Percentiles rank a stretch among this genome's conserved stretches.
These are phyloP conservation scores for Cryptococcus amylolentus DNA, from an alignment of 1,284 basidiomycete species.

Conservation along the genomic window DNA sequence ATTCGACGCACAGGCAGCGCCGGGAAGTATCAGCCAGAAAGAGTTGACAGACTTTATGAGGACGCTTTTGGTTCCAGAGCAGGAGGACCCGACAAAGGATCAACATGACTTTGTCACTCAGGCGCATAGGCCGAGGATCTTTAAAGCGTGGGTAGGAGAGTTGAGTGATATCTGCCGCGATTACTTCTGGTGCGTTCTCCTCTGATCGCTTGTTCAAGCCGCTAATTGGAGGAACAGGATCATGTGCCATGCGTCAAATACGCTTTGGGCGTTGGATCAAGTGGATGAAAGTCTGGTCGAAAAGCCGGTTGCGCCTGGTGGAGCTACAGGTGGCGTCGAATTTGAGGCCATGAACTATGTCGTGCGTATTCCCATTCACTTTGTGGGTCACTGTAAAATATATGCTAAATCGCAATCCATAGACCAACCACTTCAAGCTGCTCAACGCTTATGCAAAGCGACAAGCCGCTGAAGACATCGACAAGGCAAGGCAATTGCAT, in stretches of 20 bases:
- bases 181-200: conserved; percentile 71
- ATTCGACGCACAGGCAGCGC: conserved; percentile 19
- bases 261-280: conserved; percentile 76
- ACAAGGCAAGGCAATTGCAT: conserved; percentile 71
- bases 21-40: conserved; percentile 1
- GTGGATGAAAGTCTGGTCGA: conserved; percentile 80
- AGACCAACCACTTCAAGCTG: conserved; percentile 81
- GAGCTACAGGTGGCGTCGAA: conserved; percentile 98
- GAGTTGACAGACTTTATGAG: conserved; percentile 33
- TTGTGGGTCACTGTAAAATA: not conserved
- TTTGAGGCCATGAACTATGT: conserved; percentile 95
- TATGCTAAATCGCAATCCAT: conserved; percentile 4
- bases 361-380: conserved; percentile 54
- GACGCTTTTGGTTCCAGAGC: conserved; percentile 42
- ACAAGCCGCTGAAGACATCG: conserved; percentile 61
- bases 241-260: conserved; percentile 92
- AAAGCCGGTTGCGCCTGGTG: conserved; percentile 88
- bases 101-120: conserved; percentile 83
- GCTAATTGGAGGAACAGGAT: conserved; percentile 54
- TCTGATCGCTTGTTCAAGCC: not conserved
- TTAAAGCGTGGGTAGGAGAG: conserved; percentile 87
- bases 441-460: conserved; percentile 70
- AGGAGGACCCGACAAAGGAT: conserved; percentile 41
- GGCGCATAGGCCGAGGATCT: conserved; percentile 75
- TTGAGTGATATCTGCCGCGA: conserved; percentile 85